These are phyloP conservation scores for Russula emetica DNA, from an alignment of 768 basidiomycete species.

Conservation along the genomic window DNA sequence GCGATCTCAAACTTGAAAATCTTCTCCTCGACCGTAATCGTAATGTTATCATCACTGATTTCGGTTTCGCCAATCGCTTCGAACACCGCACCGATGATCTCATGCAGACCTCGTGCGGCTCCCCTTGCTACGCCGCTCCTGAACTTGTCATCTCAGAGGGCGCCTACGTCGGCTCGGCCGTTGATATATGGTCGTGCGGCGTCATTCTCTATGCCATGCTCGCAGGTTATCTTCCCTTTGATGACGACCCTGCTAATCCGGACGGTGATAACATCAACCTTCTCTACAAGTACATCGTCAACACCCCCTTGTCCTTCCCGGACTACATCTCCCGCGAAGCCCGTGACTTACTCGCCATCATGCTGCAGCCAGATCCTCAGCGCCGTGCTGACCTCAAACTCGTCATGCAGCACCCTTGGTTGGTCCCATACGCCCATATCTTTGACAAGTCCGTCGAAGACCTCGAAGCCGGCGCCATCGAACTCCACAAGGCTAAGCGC, in stretches of 20 bases:
- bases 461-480: conserved; percentile 74
- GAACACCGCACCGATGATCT: conserved; percentile 90
- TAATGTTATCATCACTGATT: conserved; percentile 99
- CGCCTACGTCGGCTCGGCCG: conserved; percentile 92
- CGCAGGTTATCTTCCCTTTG: conserved; percentile 96
- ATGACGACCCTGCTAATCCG: conserved; percentile 97
- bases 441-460: conserved; percentile 75
- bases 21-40: conserved; percentile 93
- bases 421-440: conserved; percentile 54
- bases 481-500: conserved; percentile 80
- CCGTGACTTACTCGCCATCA: conserved; percentile 76
- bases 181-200: conserved; percentile 96
- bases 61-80: conserved; percentile 98
- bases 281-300: conserved; percentile 97
- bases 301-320: conserved; percentile 95
- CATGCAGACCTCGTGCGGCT: conserved; percentile 98
- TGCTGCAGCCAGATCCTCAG: conserved; percentile 92
- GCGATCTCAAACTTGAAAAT: conserved; percentile 98
- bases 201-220: conserved; percentile 97
- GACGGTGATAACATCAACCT: conserved; percentile 99
- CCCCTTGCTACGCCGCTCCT: conserved; percentile 97
- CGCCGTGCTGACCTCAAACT: conserved; percentile 68
- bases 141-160: conserved; percentile 98
- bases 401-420: conserved; percentile 90
- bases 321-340: conserved; percentile 86